phyloP scores from a whole-genome alignment of 2,329 filamentous ascomycete genomes.

The Helotiales sp. region DNA sequence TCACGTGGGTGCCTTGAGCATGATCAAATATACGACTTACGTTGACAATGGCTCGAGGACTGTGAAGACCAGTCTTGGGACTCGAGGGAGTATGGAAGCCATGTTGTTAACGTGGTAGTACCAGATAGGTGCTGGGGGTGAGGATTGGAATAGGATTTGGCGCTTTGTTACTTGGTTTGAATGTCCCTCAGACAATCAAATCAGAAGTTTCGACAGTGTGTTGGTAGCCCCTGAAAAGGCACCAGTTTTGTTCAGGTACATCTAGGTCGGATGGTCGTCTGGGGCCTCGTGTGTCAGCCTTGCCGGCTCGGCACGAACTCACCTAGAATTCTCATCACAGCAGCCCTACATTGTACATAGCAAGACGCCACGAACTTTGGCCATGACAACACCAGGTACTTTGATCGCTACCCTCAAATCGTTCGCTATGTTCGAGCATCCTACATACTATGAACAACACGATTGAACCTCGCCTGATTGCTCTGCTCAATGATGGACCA shows the following conservation, averaged over 20 bases:
- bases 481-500: constrained; percentile 59
- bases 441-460: constrained; percentile 39
- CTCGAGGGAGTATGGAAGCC: constrained; percentile 60
- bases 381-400: background rate
- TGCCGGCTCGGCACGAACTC: no score
- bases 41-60: constrained; percentile 57
- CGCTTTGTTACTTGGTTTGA: no score
- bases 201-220: no score
- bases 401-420: background rate
- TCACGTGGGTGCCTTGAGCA: background rate
- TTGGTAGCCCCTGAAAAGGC: no score
- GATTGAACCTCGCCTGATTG: constrained; percentile 67
- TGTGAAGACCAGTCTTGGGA: constrained; percentile 67
- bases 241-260: no score
- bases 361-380: no score
- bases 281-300: no score
- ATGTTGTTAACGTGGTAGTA: constrained; percentile 44
- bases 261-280: no score
- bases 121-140: background rate
- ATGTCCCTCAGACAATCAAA: no score
- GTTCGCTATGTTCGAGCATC: constrained; percentile 5
- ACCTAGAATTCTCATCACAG: no score
- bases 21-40: constrained; percentile 24
- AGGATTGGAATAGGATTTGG: no score
- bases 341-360: no score